These are phyloP conservation scores for Debaryomycetaceae sp. DNA, from an alignment of 1,139 yeast genomes.

Conservation along the genomic window DNA sequence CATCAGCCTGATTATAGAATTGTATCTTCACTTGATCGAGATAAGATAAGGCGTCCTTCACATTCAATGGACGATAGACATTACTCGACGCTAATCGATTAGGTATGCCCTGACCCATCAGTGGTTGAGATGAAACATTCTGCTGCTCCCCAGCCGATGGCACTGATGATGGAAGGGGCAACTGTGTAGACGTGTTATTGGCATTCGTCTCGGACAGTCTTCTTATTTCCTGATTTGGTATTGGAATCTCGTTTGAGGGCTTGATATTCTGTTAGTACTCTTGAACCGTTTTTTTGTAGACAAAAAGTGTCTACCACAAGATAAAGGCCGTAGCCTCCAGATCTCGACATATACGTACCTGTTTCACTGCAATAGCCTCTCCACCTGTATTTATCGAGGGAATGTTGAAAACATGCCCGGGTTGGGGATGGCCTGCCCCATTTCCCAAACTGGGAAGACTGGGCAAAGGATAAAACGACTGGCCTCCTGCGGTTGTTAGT, in stretches of 20 bases:
- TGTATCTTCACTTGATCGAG: slow-evolving; percentile 94
- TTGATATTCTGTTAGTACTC: slow-evolving; percentile 3
- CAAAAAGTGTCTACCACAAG: not conserved
- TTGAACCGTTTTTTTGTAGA: not conserved
- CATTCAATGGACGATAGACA: slow-evolving; percentile 83
- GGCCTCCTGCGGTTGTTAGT: slow-evolving; percentile 30
- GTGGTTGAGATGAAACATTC: slow-evolving; percentile 11
- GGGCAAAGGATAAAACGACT: slow-evolving; percentile 49
- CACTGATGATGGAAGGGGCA: slow-evolving; percentile 24
- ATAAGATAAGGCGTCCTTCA: slow-evolving; percentile 92
- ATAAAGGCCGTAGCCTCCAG: not conserved
- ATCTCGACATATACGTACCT: slow-evolving; percentile 20
- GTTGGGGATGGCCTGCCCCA: slow-evolving; percentile 33
- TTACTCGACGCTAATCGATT: slow-evolving; percentile 44
- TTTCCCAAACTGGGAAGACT: slow-evolving; percentile 51
- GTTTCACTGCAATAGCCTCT: slow-evolving; percentile 9
- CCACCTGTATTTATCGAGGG: slow-evolving; percentile 43
- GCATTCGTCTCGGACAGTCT: slow-evolving; percentile 22
- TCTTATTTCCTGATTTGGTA: slow-evolving; percentile 23
- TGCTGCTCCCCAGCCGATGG: slow-evolving; percentile 8
- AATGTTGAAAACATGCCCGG: slow-evolving; percentile 43
- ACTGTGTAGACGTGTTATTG: slow-evolving; percentile 16
- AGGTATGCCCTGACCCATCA: slow-evolving; percentile 35
- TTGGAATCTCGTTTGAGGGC: slow-evolving; percentile 6
- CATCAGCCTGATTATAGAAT: slow-evolving; percentile 89